Conservation (phyloP, 2,329 filamentous ascomycete genomes). For the Colletotrichum lupini region DNA sequence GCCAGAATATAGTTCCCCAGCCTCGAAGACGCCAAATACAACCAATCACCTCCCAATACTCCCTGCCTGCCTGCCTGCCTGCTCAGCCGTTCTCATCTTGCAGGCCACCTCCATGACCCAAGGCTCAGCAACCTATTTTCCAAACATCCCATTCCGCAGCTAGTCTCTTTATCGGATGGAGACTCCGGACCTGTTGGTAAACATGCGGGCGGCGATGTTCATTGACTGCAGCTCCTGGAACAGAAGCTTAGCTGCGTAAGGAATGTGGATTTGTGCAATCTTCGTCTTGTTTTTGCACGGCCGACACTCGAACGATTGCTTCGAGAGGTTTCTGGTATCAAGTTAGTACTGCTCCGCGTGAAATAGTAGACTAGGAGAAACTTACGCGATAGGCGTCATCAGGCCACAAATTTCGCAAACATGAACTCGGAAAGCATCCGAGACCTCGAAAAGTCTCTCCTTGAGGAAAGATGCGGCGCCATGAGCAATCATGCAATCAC, state of each 20-base stretch:
- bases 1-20: slow-evolving; percentile 3
- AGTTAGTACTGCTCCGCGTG: slow-evolving; percentile 46
- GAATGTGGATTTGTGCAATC: slow-evolving; percentile 97
- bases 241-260: slow-evolving; percentile 95
- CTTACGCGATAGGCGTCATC: slow-evolving; percentile 99
- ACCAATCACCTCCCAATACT: slow-evolving; percentile 1
- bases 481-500: slow-evolving; percentile 99
- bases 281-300: slow-evolving; percentile 99
- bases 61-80: not conserved
- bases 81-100: not conserved
- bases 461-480: slow-evolving; percentile 97
- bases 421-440: slow-evolving; percentile 97
- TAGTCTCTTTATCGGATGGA: slow-evolving; percentile 67
- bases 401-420: slow-evolving; percentile 98
- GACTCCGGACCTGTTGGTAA: slow-evolving; percentile 84
- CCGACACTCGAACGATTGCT: slow-evolving; percentile 95
- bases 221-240: slow-evolving; percentile 98
- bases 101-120: not conserved
- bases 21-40: slow-evolving; percentile 26
- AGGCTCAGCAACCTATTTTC: not conserved
- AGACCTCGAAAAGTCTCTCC: slow-evolving; percentile 96
- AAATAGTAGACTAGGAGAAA: slow-evolving; percentile 45
- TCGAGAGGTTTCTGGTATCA: slow-evolving; percentile 81
- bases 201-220: slow-evolving; percentile 99
- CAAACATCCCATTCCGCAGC: not conserved